Evolutionary conservation across 768 basidiomycete genomes (phyloP), one percentile per base, ranked within the genome.

Genomic region (Tylopilus balloui): DNA sequence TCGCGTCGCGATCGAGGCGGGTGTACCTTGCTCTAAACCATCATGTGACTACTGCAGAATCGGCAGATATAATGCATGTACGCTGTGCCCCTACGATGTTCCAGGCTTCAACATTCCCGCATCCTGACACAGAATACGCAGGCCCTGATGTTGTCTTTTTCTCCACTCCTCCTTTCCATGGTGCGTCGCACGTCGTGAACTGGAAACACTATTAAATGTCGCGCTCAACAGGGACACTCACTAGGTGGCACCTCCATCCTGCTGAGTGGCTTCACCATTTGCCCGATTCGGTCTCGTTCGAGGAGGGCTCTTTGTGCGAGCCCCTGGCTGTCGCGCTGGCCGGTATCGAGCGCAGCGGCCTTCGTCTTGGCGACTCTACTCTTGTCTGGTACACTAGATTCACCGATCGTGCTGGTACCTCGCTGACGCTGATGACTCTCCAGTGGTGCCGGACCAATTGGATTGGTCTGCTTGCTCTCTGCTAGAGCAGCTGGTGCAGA

Each of bases 401-500:
- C 36, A 21, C 34, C 9, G 5, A 23, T 38, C 17, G 20, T 23
- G 14, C 19, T 42, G n/a, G 35, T 42, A 23, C 42, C 12, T 24
- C 19, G 32, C 64, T 67, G 37, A 65, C 19, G 32, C 64, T 67
- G 37, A 65, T 36, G 21, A 13, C 17, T 43, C 29, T 48, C 42
- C 48, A 83, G 81, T 58, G 83, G 83, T 47, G 80, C 83, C 20
- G 83, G 83, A 15, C 83, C 84, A 3, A 85, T 86, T 46, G 83
- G 83, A 15, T 71, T 85, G 19, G 69, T 80, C 21, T 72, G 83
- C 15, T 71, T 85, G 17, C 72, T 85, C 25, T 78, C 83, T 42
- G 80, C 82, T 7, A 72, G 80, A 38, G 83, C 84, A 40, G 83
- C 83, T 35, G 83, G 83, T 7, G 84, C 83, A 14, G 81, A 84